Base-by-base conservation (phyloP, 805 yeast species). In the Lipomyces lipofer region DNA sequence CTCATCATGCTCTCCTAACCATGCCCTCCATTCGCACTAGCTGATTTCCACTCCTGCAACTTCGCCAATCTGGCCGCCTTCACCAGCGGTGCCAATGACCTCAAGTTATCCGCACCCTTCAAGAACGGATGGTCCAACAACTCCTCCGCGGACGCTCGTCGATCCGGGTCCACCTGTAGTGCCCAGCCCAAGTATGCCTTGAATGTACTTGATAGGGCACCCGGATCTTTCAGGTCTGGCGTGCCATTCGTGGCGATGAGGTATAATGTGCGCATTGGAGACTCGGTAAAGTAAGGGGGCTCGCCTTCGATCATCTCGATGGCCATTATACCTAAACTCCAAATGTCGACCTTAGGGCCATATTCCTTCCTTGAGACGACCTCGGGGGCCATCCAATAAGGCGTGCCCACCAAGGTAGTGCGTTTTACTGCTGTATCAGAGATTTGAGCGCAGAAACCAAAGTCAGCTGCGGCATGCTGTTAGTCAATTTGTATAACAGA, bases 351-450 rank as follows among this genome's bases (percentile, higher is more conserved):
- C 69, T 94, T 91, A 45, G 95, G 94, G 32, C 95, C 99, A 68
- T 94, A 94, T 67, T 91, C 97, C 69, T 90, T 91, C 64, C 95
- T 82, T 17, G 91, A 83, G 25, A 94, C 97, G 50, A 94, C 97
- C 70, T 94, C 99, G 1, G 99, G 99, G 0, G 99, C 99, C 99
- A 94, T 94, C 99, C 99, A 94, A 70, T 94, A 94, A 12, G 99
- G 99, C 0, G 99, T 94, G 13, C 99, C 99, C 15, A 94, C 99
- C 96, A 94, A 89, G 3, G 99, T 94, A 2, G 96, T 90, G 69
- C 99, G 83, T 70, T 92, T 91, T 51, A 86, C 75, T 61, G 87
- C 86, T 51, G 81, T 79, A 61, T 86, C 95, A 33, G 86, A 87
- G 57, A 87, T 78, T 71, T 91, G 95, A 0, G 99, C 99, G 73